Evolutionary conservation across 176 grass and related monocot species (phyloP).

Genomic region (Oryza coarctata): DNA sequence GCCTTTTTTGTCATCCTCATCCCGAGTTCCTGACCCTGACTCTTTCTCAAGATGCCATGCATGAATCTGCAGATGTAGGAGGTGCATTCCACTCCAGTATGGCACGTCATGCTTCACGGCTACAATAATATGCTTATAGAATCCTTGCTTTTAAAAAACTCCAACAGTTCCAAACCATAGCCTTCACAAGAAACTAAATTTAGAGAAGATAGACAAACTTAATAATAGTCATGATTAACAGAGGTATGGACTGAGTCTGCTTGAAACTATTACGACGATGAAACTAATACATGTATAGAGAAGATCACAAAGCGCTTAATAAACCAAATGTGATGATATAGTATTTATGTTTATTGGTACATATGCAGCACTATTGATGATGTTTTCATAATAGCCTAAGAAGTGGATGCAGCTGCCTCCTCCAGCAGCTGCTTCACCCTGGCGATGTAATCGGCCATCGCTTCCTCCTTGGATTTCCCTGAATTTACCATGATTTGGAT

Average conservation of each 20-base stretch:
- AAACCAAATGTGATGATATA: background rate
- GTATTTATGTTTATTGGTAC: background rate
- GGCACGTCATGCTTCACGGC: too few relatives aligned
- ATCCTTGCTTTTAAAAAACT: too few relatives aligned
- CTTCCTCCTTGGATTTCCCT: constrained; percentile 76
- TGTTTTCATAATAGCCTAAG: background rate
- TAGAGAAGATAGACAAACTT: background rate
- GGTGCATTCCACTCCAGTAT: too few relatives aligned
- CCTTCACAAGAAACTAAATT: too few relatives aligned
- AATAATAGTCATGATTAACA: background rate
- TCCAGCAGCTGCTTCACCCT: constrained; percentile 84
- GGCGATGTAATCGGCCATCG: constrained; percentile 71
- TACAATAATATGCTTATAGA: too few relatives aligned
- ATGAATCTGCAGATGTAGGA: too few relatives aligned
- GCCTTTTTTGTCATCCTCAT: too few relatives aligned
- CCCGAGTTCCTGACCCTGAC: too few relatives aligned
- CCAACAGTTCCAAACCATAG: too few relatives aligned
- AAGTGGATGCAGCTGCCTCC: constrained; percentile 51
- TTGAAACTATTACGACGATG: background rate
- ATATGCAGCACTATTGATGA: background rate
- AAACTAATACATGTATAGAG: background rate
- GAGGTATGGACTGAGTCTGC: background rate
- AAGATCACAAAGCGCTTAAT: background rate
- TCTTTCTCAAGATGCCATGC: too few relatives aligned
- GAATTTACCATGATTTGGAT: background rate